A percentile compares a stretch with the other conserved stretches of the same genome.
Evolutionary conservation across 495 filamentous ascomycete species (phyloP).

Genomic region (Neurospora hispaniola): DNA sequence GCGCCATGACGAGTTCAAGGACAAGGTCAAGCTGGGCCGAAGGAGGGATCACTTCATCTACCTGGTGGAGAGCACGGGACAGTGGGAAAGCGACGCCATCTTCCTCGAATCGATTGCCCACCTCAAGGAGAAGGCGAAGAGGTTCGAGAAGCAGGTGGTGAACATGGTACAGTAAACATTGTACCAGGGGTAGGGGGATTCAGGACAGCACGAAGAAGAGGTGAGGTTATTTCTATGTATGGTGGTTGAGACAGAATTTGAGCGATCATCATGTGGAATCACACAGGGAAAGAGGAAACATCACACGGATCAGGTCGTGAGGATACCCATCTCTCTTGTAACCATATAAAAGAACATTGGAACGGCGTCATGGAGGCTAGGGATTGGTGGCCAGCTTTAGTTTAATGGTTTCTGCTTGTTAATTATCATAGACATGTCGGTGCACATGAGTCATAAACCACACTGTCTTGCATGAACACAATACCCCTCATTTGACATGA

Average conservation of each 20-base stretch:
- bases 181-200: neutral
- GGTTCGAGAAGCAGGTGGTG: slow-evolving; percentile 33
- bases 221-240: neutral
- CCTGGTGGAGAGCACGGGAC: slow-evolving; percentile 85
- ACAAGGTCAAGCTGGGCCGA: slow-evolving; percentile 86
- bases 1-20: slow-evolving; percentile 85
- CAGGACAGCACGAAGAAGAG: neutral
- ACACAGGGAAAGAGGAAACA: neutral
- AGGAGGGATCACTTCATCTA: slow-evolving; percentile 95
- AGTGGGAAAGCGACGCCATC: slow-evolving; percentile 80
- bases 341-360: slow-evolving; percentile 11
- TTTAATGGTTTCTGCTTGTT: slow-evolving; percentile 1
- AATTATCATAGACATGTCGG: neutral
- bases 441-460: neutral
- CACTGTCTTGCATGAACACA: neutral
- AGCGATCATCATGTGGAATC: neutral
- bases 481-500: neutral
- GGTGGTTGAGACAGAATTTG: neutral
- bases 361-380: slow-evolving; percentile 18
- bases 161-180: slow-evolving; percentile 33
- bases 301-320: neutral
- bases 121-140: slow-evolving; percentile 60
- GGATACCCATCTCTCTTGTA: slow-evolving; percentile 8
- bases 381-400: slow-evolving; percentile 5
- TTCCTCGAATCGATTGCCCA: slow-evolving; percentile 81